A percentile compares a stretch with the other conserved stretches of the same genome.
These are phyloP conservation scores for Nigrospora sphaerica DNA, from an alignment of 2,329 filamentous ascomycete genomes.

Conservation along the genomic window DNA sequence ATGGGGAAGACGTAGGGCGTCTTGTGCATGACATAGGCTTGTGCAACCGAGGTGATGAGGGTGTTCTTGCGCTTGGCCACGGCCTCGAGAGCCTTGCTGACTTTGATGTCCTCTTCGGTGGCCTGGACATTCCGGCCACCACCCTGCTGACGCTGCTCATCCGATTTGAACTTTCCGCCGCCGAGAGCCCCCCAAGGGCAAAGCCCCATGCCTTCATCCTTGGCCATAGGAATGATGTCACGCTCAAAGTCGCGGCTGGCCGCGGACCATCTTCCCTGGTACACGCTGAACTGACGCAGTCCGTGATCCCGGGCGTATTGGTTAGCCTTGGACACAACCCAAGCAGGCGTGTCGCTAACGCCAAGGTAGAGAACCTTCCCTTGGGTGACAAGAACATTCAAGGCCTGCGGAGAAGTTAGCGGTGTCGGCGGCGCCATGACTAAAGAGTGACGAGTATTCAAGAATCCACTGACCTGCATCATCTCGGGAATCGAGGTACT, in stretches of 20 bases:
- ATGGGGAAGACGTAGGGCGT: slow-evolving; percentile 46
- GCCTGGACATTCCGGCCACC: slow-evolving; percentile 31
- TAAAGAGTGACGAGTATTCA: too few species aligned
- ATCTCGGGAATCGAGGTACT: slow-evolving; percentile 58
- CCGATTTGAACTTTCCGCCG: slow-evolving; percentile 40
- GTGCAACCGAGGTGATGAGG: slow-evolving; percentile 50
- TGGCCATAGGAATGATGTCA: slow-evolving; percentile 62
- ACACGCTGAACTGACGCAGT: slow-evolving; percentile 63
- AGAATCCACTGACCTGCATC: slow-evolving; percentile 42
- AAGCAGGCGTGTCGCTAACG: slow-evolving; percentile 62
- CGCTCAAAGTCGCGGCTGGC: slow-evolving; percentile 60
- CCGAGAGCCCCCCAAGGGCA: slow-evolving; percentile 55
- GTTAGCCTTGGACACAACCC: slow-evolving; percentile 60
- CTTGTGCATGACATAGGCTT: slow-evolving; percentile 46
- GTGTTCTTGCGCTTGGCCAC: slow-evolving; percentile 47
- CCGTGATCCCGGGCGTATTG: slow-evolving; percentile 64
- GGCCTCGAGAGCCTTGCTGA: slow-evolving; percentile 52
- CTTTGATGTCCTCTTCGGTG: slow-evolving; percentile 44
- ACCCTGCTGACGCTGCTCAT: slow-evolving; percentile 34
- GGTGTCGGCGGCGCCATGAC: too few species aligned
- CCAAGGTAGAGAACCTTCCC: slow-evolving; percentile 65
- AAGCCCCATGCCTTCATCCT: slow-evolving; percentile 53
- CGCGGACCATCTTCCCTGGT: slow-evolving; percentile 59
- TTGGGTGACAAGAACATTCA: slow-evolving; percentile 51
- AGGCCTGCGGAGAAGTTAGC: slow-evolving; percentile 18